These are phyloP conservation scores for Mytilinidion resinicola DNA, from an alignment of 495 filamentous ascomycete species.

Conservation along the genomic window DNA sequence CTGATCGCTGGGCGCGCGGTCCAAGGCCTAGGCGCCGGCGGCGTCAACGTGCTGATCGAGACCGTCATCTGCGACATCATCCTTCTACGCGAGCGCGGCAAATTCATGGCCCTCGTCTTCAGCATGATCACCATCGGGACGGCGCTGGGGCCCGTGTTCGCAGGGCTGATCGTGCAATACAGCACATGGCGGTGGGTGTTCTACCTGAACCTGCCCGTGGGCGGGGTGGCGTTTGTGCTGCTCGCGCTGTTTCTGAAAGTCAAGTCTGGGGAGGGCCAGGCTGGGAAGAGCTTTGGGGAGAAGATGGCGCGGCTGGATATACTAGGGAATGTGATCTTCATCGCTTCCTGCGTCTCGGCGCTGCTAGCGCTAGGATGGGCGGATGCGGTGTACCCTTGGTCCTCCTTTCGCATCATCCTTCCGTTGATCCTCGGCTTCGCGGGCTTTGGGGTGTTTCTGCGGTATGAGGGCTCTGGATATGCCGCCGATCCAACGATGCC, in stretches of 20 bases:
- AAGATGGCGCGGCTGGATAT: conserved; percentile 14
- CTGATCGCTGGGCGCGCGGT: conserved; percentile 26
- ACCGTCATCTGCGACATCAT: conserved; percentile 40
- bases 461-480: background rate
- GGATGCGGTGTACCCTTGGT: background rate
- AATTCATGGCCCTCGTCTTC: conserved; percentile 33
- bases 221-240: background rate
- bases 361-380: background rate
- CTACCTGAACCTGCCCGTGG: conserved; percentile 24
- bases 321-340: background rate
- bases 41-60: conserved; percentile 29
- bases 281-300: background rate
- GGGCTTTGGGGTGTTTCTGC: background rate
- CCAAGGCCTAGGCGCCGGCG: conserved; percentile 18
- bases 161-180: conserved; percentile 30
- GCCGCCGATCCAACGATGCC: background rate
- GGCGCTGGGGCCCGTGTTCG: conserved; percentile 37
- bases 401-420: background rate
- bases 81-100: conserved; percentile 36
- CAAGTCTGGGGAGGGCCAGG: conserved; percentile 9
- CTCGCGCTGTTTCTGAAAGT: conserved; percentile 15
- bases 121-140: conserved; percentile 27
- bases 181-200: conserved; percentile 27
- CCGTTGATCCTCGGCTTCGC: background rate
- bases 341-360: background rate